Evolutionary conservation across 139 green algal species (phyloP).

Genomic region (Coelastrella sp.): DNA sequence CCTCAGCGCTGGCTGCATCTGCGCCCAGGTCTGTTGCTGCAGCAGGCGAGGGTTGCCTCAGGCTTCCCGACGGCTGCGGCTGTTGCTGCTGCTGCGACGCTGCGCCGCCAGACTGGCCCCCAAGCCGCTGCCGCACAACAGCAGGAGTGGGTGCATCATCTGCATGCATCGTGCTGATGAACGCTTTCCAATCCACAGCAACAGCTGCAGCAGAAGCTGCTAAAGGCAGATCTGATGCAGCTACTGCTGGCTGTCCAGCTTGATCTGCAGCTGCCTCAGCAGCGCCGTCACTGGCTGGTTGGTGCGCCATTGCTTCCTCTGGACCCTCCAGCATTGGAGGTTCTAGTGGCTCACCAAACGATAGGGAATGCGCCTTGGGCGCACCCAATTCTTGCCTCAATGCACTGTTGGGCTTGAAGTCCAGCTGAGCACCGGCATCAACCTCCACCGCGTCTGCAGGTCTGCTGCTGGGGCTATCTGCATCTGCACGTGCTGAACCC

Average conservation of each 20-base stretch:
- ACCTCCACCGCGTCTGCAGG: no score
- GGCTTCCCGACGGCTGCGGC: background rate
- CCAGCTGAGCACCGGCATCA: no score
- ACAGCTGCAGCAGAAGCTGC: background rate
- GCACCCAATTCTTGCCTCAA: no score
- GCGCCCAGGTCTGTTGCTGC: background rate
- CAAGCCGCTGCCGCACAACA: background rate
- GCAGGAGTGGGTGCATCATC: constrained; percentile 24
- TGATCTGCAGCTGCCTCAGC: background rate
- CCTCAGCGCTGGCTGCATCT: background rate
- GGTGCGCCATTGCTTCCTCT: background rate
- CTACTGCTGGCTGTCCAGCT: background rate
- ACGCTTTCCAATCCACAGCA: constrained; percentile 28
- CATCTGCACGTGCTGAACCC: background rate
- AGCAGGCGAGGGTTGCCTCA: background rate
- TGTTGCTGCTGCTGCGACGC: constrained; percentile 2
- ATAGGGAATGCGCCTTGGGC: background rate
- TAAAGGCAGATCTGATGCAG: no score
- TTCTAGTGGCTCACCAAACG: constrained; percentile 27
- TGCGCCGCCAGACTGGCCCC: background rate
- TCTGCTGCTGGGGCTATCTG: background rate
- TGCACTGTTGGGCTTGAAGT: no score
- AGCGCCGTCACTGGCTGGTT: background rate
- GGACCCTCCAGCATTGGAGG: background rate
- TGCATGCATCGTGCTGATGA: constrained; percentile 20